Evolutionary conservation across 2,329 filamentous ascomycete species (phyloP).

Genomic region (Fusarium nodosum): DNA sequence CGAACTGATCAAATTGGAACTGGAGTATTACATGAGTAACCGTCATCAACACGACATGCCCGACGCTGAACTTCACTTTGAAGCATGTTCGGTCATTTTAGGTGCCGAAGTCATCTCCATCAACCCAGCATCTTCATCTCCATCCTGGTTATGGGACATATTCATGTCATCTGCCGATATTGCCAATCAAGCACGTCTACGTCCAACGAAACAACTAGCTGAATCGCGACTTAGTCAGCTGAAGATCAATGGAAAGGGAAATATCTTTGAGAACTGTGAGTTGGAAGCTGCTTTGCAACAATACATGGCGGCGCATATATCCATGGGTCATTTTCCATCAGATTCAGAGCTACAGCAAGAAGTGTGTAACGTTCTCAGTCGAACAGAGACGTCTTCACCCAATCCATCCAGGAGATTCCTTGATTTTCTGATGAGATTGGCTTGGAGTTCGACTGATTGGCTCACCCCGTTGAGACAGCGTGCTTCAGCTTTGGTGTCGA

Average conservation of each 20-base stretch:
- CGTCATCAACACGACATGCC: conserved; percentile 25
- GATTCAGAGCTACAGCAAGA: conserved; percentile 40
- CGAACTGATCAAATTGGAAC: conserved; percentile 38
- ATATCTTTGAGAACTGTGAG: conserved; percentile 42
- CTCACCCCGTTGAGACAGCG: conserved; percentile 29
- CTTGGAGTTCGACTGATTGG: conserved; percentile 38
- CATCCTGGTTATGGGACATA: conserved; percentile 38
- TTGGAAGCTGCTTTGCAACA: conserved; percentile 32
- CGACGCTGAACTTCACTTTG: conserved; percentile 37
- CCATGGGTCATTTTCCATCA: conserved; percentile 28
- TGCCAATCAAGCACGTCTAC: conserved; percentile 33
- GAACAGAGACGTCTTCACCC: conserved; percentile 2
- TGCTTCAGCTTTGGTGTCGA: conserved; percentile 1
- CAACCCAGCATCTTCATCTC: conserved; percentile 30
- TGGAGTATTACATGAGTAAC: conserved; percentile 41
- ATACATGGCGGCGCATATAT: conserved; percentile 28
- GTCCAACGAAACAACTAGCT: conserved; percentile 32
- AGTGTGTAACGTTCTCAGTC: conserved; percentile 24
- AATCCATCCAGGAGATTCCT: conserved; percentile 33
- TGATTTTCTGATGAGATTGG: conserved; percentile 35
- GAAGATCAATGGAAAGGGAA: conserved; percentile 41
- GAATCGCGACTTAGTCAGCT: conserved; percentile 32
- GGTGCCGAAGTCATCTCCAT: conserved; percentile 34
- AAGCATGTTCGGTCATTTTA: conserved; percentile 36
- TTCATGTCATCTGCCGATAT: conserved; percentile 38